Evolutionary conservation across 2,329 filamentous ascomycete species (phyloP).

Genomic region (Xylaria sp.): DNA sequence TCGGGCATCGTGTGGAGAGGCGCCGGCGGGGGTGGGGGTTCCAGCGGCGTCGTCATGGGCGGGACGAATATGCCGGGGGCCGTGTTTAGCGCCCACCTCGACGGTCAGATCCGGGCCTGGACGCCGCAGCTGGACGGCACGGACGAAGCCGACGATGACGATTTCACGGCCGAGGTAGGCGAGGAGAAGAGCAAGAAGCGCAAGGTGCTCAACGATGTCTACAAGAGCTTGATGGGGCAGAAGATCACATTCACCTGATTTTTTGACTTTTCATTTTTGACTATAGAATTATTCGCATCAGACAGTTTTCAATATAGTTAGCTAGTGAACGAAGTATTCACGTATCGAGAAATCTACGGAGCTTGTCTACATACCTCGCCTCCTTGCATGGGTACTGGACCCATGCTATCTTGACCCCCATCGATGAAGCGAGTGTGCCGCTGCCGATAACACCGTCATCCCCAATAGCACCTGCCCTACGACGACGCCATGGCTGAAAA

Average conservation of each 20-base stretch:
- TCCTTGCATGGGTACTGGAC: neutral
- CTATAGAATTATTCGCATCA: neutral
- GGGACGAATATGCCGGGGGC: slow-evolving; percentile 63
- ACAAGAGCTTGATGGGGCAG: slow-evolving; percentile 77
- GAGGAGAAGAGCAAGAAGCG: slow-evolving; percentile 74
- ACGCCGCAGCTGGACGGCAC: slow-evolving; percentile 67
- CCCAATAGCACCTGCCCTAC: slow-evolving; percentile 1
- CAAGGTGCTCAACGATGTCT: slow-evolving; percentile 82
- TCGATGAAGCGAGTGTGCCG: neutral
- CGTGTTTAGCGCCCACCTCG: slow-evolving; percentile 83
- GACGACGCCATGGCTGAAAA: slow-evolving; percentile 6
- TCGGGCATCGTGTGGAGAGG: slow-evolving; percentile 80
- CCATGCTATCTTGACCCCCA: neutral
- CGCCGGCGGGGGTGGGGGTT: slow-evolving; percentile 67
- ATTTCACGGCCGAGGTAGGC: slow-evolving; percentile 51
- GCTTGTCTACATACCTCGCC: neutral
- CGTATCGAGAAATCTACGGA: too few species aligned
- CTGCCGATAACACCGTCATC: neutral
- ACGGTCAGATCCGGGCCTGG: slow-evolving; percentile 88
- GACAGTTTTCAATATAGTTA: neutral
- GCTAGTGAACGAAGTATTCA: neutral
- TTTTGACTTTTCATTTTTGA: slow-evolving; percentile 15
- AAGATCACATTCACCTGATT: slow-evolving; percentile 69
- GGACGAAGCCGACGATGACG: slow-evolving; percentile 61
- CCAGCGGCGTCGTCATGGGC: slow-evolving; percentile 70